Evolutionary conservation across 2,329 filamentous ascomycete species (phyloP), one percentile per base, ranked within the genome.

Genomic region (Arthroderma uncinatum): DNA sequence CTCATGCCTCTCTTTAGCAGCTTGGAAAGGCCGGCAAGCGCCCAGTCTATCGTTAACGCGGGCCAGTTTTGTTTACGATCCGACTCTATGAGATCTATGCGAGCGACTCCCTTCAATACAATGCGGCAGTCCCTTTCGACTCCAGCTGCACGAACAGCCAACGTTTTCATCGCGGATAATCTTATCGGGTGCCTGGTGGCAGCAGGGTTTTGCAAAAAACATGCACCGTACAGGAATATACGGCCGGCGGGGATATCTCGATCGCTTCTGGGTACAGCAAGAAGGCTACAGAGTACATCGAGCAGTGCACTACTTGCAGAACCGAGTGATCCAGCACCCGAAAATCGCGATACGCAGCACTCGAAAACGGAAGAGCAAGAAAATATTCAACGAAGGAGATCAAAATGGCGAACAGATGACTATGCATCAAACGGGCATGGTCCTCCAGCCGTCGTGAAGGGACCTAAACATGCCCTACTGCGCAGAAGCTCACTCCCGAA

Each of bases 1-100:
- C 79, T 79, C 80, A 85, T 85, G 82, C 82, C 79, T 79, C 73
- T 78, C 73, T 70, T 79, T 74, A 76, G 76, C 73, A 74, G 74
- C 72, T 74, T 78, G 71, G 73, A 78, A 69, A 74, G 76, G 76
- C 75, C 73, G 66, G 67, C 71, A 64, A 69, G 72, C 70, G 72
- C 73, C 72, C 73, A 74, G 69, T 68, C 74, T 68, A 69, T 73
- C 70, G 73, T 75, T 61, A 74, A 73, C 40, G 40, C 34, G 39
- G 23, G 70, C 68, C 74, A 72, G 67, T 66, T 62, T 63, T 67
- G 63, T 68, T 67, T 59, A 30, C 28, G 25, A 30, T 12, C 47
- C 8, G 25, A 50, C 28, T 16, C 10, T 53, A 23, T 53, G 50
- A 53, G 50, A 39, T 25, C 16, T 2, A 19, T n/a, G 62, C 64